A percentile compares a stretch with the other conserved stretches of the same genome.
Conservation (phyloP, 1,139 yeast genomes). For the Candida neerlandica region DNA sequence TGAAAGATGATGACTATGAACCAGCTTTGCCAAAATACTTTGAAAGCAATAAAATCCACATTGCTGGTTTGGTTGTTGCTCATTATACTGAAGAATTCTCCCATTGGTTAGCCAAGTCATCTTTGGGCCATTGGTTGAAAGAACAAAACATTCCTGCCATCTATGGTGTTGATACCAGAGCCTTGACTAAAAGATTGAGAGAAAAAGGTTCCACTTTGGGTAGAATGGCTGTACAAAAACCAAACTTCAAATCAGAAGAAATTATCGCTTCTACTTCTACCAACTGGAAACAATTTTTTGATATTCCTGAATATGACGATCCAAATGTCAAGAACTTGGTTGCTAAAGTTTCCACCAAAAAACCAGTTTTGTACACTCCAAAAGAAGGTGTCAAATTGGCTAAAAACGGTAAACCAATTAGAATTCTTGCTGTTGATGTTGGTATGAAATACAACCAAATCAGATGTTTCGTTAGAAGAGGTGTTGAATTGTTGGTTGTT, state of each 20-base stretch:
- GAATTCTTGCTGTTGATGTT: conserved; percentile 91
- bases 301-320: conserved; percentile 86
- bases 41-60: conserved; percentile 88
- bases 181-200: conserved; percentile 90
- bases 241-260: conserved; percentile 39
- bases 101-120: conserved; percentile 88
- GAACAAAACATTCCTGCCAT: conserved; percentile 93
- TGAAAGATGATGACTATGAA: conserved; percentile 69
- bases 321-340: conserved; percentile 93
- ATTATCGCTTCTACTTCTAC: conserved; percentile 17
- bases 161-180: conserved; percentile 97
- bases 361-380: conserved; percentile 72
- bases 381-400: conserved; percentile 52
- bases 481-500: conserved; percentile 93
- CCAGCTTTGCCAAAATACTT: conserved; percentile 86
- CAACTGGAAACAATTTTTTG: conserved; percentile 65
- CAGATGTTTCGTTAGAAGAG: conserved; percentile 93
- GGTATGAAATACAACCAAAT: conserved; percentile 99
- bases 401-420: conserved; percentile 73
- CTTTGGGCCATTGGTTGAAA: conserved; percentile 92
- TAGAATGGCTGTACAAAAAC: conserved; percentile 68
- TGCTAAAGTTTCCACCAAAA: conserved; percentile 79
- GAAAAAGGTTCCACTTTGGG: conserved; percentile 92
- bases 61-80: conserved; percentile 97
- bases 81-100: conserved; percentile 96